Percentiles rank a stretch among this genome's conserved stretches.
Conservation (phyloP, 345 rosid genomes). For the Citrus unshiu region DNA sequence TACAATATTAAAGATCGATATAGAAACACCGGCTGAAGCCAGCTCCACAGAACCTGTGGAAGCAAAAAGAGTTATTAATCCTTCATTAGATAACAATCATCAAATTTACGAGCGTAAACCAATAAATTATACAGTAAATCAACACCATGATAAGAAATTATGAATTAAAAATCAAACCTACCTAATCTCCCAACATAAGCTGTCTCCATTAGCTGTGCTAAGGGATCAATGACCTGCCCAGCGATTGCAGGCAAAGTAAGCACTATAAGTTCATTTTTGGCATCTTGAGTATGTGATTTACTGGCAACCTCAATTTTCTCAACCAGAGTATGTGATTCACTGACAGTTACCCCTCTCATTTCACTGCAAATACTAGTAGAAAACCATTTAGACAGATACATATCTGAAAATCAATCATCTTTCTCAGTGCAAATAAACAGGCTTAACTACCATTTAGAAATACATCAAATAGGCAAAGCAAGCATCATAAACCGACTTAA, state of each 20-base stretch:
- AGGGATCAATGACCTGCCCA: slow-evolving; percentile 90
- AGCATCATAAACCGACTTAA: too few relatives aligned
- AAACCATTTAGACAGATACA: not conserved
- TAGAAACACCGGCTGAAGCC: slow-evolving; percentile 86
- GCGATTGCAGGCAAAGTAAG: slow-evolving; percentile 88
- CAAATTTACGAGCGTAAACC: not conserved
- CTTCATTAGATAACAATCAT: not conserved
- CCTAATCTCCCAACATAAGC: slow-evolving; percentile 94
- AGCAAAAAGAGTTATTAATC: slow-evolving; percentile 12
- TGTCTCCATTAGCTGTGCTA: slow-evolving; percentile 86
- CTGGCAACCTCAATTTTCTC: slow-evolving; percentile 53
- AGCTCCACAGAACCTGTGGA: slow-evolving; percentile 74
- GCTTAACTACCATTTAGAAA: not conserved
- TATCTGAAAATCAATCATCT: not conserved
- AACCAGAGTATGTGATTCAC: slow-evolving; percentile 35
- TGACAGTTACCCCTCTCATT: slow-evolving; percentile 17
- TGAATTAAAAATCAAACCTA: slow-evolving; percentile 20
- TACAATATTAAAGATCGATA: slow-evolving; percentile 73
- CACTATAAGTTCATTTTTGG: slow-evolving; percentile 63
- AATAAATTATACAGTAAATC: not conserved
- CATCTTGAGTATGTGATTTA: slow-evolving; percentile 35
- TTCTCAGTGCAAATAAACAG: not conserved
- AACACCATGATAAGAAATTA: not conserved
- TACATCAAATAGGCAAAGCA: not conserved
- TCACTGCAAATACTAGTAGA: slow-evolving; percentile 35